Base-by-base conservation (phyloP, 2,329 filamentous ascomycete species). In the Aspergillus amoenus region DNA sequence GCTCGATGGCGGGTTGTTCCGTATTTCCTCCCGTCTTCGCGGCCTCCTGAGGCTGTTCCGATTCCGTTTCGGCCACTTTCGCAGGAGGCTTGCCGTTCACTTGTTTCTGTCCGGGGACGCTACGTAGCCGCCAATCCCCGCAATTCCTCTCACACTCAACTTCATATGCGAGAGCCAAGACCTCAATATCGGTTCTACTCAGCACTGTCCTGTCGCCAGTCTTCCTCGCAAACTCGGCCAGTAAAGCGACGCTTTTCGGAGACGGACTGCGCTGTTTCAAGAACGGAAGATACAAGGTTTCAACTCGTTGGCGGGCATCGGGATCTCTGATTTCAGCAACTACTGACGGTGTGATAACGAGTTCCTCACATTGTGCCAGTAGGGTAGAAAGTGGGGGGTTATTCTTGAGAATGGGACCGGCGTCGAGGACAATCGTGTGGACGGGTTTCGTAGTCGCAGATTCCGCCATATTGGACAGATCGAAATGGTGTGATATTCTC, bases 391-490 rank as follows among this genome's bases (percentile, higher is more conserved):
- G 85, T 11, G 90, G 81, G 12, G 93, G 91, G 63, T 94, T 88
- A 77, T 97, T 97, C 72, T 93, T 93, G 73, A 99, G 93, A 59
- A 99, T 86, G 7, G 93, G 92, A 24, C 93, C 93, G 3, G 94
- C 89, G 71, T 99, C 94, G 64, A 99, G 83, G 27, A 97, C 84
- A 51, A 97, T 85, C 53, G 88, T 89, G 77, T 95, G 87, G 49
- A 96, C 86, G 0, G 88, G 83, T 71, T 93, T 96, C 7, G 56
- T 21, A 27, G 60, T 32, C 13, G 64, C 60, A 12, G 57, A 46
- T 55, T 70, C 66, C 50, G 66, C 55, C 67, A 70, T 72, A 24
- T 56, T 51, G 49, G 22, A 15, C 30, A 49, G 40, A 11, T 37
- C 40, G 15, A 17, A 15, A 37, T 5, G 15, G 18, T 22, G 15